Evolutionary conservation across 768 basidiomycete genomes (phyloP).

Genomic region (Termitomyces sp.): DNA sequence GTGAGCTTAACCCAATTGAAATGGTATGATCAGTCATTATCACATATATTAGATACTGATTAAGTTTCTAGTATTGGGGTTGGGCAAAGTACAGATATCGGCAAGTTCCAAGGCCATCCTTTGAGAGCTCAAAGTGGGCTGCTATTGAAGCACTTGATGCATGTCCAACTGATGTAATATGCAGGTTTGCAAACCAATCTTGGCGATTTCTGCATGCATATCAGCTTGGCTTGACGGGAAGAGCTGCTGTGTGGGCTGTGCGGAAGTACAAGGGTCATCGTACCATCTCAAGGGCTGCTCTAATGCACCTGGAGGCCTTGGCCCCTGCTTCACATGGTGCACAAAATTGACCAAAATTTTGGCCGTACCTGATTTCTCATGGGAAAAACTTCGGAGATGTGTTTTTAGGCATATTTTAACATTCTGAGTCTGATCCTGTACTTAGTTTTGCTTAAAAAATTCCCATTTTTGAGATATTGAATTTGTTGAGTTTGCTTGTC

Average conservation of each 20-base stretch:
- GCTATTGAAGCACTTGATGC: conserved; percentile 21
- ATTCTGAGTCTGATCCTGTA: too few species aligned
- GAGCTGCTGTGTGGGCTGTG: background rate
- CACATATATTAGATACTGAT: background rate
- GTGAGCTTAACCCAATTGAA: conserved; percentile 46
- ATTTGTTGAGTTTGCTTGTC: too few species aligned
- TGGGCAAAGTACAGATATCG: conserved; percentile 30
- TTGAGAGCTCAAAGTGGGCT: conserved; percentile 20
- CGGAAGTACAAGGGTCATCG: too few species aligned
- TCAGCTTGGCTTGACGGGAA: background rate
- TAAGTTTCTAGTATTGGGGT: conserved; percentile 21
- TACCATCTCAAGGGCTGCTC: too few species aligned
- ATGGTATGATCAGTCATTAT: conserved; percentile 21
- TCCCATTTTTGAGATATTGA: too few species aligned
- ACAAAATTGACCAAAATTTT: too few species aligned
- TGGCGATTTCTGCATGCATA: conserved; percentile 4
- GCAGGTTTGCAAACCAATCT: conserved; percentile 24
- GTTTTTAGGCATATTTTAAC: too few species aligned
- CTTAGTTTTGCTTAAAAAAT: too few species aligned
- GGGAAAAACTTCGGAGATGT: too few species aligned
- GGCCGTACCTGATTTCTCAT: too few species aligned
- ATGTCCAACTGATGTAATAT: conserved; percentile 29
- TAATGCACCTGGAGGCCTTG: too few species aligned
- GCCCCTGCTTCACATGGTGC: too few species aligned
- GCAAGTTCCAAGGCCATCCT: conserved; percentile 20